A percentile compares a stretch with the other conserved stretches of the same genome.
Evolutionary conservation across 345 rosid genomes (phyloP).

Genomic region (Turnera subulata): DNA sequence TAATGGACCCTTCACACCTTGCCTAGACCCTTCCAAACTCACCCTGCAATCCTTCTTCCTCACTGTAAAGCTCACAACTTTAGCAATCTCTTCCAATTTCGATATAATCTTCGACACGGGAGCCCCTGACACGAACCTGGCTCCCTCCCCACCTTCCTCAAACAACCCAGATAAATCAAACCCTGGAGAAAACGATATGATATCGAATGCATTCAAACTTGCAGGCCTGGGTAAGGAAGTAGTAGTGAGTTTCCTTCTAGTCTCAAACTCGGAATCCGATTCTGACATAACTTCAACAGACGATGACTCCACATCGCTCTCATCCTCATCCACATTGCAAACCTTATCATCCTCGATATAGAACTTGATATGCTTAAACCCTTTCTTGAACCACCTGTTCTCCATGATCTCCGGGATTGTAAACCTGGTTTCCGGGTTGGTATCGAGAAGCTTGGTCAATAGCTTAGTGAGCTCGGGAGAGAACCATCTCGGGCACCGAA

Average conservation of each 20-base stretch:
- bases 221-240: slow-evolving; percentile 30
- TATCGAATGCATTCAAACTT: slow-evolving; percentile 38
- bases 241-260: slow-evolving; percentile 16
- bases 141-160: slow-evolving; percentile 33
- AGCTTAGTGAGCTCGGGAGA: slow-evolving; percentile 20
- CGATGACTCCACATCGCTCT: slow-evolving; percentile 10
- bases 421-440: slow-evolving; percentile 16
- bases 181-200: slow-evolving; percentile 37
- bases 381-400: slow-evolving; percentile 33
- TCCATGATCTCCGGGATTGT: slow-evolving; percentile 32
- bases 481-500: slow-evolving; percentile 25
- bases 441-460: slow-evolving; percentile 13
- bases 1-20: slow-evolving; percentile 36
- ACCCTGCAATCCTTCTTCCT: slow-evolving; percentile 41
- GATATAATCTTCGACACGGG: slow-evolving; percentile 34
- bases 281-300: slow-evolving; percentile 21
- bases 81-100: slow-evolving; percentile 39
- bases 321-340: slow-evolving; percentile 21
- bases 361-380: slow-evolving; percentile 33
- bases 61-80: slow-evolving; percentile 37
- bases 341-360: slow-evolving; percentile 35
- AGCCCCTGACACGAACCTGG: slow-evolving; percentile 34
- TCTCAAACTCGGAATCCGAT: slow-evolving; percentile 23
- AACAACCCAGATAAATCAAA: slow-evolving; percentile 36
- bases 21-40: slow-evolving; percentile 35